A percentile compares a stretch with the other conserved stretches of the same genome.
Conservation (phyloP, 805 yeast species). For the Yarrowia divulgata region DNA sequence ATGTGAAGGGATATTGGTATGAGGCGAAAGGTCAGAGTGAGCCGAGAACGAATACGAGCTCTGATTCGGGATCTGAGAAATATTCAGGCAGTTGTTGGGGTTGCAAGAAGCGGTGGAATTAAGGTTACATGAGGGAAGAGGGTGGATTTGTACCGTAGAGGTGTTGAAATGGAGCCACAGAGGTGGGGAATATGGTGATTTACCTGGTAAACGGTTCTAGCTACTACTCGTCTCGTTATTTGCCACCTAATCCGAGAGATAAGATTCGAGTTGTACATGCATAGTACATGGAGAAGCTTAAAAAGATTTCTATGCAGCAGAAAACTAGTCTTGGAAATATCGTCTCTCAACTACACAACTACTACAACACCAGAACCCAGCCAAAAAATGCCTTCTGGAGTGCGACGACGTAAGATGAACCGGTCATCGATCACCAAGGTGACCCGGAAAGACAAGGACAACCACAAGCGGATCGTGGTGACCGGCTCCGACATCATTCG, state of each 20-base stretch:
- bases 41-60: background rate
- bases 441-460: conserved; percentile 74
- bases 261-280: conserved; percentile 12
- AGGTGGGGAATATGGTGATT: background rate
- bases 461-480: conserved; percentile 69
- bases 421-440: conserved; percentile 73
- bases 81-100: conserved; percentile 12
- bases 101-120: background rate
- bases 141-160: background rate
- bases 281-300: conserved; percentile 4
- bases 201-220: no score
- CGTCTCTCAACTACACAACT: no score
- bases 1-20: background rate
- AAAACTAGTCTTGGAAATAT: no score
- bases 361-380: conserved; percentile 4
- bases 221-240: no score
- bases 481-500: conserved; percentile 82
- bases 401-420: conserved; percentile 85
- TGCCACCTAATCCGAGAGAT: background rate
- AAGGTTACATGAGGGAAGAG: background rate
- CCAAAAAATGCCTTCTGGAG: conserved; percentile 54
- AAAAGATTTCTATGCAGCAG: conserved; percentile 19
- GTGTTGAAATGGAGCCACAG: background rate
- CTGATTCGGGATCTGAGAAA: background rate
- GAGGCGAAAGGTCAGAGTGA: background rate